A percentile compares a stretch with the other conserved stretches of the same genome.
Evolutionary conservation across 768 basidiomycete species (phyloP).

Genomic region (Leccinum variicolor): DNA sequence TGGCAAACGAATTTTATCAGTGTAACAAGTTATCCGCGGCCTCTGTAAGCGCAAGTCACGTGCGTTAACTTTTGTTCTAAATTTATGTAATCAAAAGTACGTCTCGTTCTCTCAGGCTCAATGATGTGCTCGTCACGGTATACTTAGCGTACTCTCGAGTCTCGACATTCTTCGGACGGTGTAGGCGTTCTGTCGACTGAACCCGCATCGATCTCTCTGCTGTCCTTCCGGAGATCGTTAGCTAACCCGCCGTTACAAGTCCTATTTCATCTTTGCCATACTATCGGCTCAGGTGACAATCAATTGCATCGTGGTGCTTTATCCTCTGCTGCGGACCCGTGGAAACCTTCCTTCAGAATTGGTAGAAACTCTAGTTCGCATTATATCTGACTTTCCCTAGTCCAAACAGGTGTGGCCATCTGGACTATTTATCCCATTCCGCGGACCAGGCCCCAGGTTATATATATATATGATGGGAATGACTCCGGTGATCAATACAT

Average conservation of each 20-base stretch:
- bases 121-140: not conserved
- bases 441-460: not conserved
- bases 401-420: not conserved
- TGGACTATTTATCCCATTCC: not conserved
- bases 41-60: slow-evolving; percentile 7
- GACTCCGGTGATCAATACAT: not conserved
- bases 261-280: not conserved
- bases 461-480: not conserved
- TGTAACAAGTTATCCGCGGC: too few species aligned
- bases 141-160: not conserved
- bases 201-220: not conserved
- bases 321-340: not conserved
- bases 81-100: not conserved
- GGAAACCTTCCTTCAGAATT: not conserved
- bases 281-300: not conserved
- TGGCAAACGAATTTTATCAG: not conserved
- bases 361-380: not conserved
- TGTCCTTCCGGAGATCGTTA: not conserved
- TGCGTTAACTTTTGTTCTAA: slow-evolving; percentile 9
- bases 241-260: not conserved
- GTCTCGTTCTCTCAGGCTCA: not conserved
- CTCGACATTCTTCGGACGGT: not conserved
- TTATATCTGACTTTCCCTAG: not conserved
- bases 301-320: not conserved
- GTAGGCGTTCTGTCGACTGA: not conserved